Conservation (phyloP, 1,139 yeast genomes). For the Yamadazyma songkhlaensis region DNA sequence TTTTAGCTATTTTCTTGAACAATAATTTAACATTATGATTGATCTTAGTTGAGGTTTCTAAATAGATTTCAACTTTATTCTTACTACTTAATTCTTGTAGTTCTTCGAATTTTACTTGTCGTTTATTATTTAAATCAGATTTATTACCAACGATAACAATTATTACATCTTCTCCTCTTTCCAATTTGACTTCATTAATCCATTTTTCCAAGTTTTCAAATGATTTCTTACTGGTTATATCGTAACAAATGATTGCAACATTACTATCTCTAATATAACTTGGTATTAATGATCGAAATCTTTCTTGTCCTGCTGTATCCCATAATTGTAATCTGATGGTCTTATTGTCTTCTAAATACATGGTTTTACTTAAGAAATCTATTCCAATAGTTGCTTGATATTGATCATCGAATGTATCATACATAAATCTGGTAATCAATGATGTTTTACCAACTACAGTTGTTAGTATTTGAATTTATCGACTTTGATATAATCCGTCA, state of each 20-base stretch:
- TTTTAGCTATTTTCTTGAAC: conserved; percentile 87
- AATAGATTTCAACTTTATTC: conserved; percentile 71
- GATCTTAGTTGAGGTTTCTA: conserved; percentile 94
- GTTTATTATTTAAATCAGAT: conserved; percentile 71
- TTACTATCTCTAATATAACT: conserved; percentile 95
- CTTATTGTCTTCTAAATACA: conserved; percentile 58
- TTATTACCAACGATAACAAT: conserved; percentile 42
- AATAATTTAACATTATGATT: conserved; percentile 89
- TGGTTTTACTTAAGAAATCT: conserved; percentile 82
- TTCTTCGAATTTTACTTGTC: conserved; percentile 80
- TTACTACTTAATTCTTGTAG: conserved; percentile 57
- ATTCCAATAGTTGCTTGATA: conserved; percentile 96
- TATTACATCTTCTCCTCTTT: conserved; percentile 69
- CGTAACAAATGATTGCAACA: conserved; percentile 95
- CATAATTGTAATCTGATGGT: conserved; percentile 50
- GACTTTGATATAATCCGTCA: no score
- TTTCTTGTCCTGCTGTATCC: conserved; percentile 69
- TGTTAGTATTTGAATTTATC: conserved; percentile 4
- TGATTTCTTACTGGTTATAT: conserved; percentile 80
- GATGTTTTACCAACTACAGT: conserved; percentile 83
- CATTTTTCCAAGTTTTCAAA: conserved; percentile 64
- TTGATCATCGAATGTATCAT: conserved; percentile 96
- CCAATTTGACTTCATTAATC: conserved; percentile 61
- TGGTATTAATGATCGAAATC: conserved; percentile 63
- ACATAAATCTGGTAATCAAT: conserved; percentile 92